These are phyloP conservation scores for Schizochytrium sp. DNA, from an alignment of 108 stramenopile genomes.

Conservation along the genomic window DNA sequence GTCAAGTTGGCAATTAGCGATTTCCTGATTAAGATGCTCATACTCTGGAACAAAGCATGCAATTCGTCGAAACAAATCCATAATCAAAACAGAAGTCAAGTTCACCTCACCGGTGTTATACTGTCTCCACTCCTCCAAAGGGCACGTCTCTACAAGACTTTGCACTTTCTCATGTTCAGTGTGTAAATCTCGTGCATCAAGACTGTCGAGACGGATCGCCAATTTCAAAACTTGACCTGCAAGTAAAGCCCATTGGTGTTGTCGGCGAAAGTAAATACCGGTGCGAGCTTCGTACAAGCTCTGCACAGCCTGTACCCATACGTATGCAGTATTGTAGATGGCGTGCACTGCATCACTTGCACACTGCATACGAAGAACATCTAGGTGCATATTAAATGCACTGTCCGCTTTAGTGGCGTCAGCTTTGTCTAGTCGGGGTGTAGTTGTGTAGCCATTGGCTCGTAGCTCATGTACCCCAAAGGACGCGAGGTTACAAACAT, in stretches of 20 bases:
- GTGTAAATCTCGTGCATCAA: background rate
- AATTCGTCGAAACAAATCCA: conserved; percentile 6
- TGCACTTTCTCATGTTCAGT: conserved; percentile 21
- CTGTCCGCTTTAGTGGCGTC: background rate
- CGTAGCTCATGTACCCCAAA: conserved; percentile 13
- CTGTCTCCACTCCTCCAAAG: background rate
- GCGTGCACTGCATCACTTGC: conserved; percentile 30
- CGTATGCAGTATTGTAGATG: conserved; percentile 30
- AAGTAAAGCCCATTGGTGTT: conserved; percentile 44
- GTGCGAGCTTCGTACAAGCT: conserved; percentile 1
- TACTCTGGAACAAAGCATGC: conserved; percentile 53
- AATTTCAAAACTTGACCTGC: conserved; percentile 15
- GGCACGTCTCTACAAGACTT: conserved; percentile 37
- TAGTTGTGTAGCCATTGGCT: background rate
- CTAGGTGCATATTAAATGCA: conserved; percentile 7
- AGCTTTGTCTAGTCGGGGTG: background rate
- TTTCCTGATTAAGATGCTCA: conserved; percentile 2
- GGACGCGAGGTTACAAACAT: background rate
- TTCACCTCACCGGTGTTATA: background rate
- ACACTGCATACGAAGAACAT: conserved; percentile 1
- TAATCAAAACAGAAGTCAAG: background rate
- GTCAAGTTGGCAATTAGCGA: conserved; percentile 46
- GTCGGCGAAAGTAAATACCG: conserved; percentile 31
- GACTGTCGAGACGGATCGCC: conserved; percentile 10
- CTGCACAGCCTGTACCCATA: background rate